A percentile compares a stretch with the other conserved stretches of the same genome.
phyloP scores from a whole-genome alignment of 1,284 basidiomycete species.

The Cryptococcus sp. region DNA sequence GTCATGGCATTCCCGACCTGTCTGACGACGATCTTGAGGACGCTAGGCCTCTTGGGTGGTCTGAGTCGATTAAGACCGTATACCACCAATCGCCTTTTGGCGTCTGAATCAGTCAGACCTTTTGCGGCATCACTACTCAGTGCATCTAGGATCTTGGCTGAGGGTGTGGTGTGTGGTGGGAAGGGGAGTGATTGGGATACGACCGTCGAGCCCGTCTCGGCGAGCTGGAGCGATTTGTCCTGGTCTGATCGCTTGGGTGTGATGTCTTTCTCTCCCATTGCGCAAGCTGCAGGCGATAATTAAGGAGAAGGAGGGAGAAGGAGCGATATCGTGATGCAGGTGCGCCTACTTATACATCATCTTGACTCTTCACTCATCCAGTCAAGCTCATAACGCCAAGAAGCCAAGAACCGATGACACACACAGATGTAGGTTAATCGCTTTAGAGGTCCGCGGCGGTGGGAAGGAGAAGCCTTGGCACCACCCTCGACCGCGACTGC shows the following conservation, averaged over 20 bases:
- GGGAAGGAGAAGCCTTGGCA: too few relatives aligned
- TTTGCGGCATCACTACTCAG: constrained; percentile 39
- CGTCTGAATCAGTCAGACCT: constrained; percentile 44
- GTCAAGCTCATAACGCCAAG: too few relatives aligned
- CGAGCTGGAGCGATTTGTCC: constrained; percentile 12
- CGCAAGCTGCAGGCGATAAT: not conserved
- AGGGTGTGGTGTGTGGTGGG: constrained; percentile 43
- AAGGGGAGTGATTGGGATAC: constrained; percentile 37
- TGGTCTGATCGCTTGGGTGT: constrained; percentile 1
- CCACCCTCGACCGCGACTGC: too few relatives aligned
- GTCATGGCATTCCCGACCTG: constrained; percentile 55
- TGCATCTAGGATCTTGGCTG: constrained; percentile 43
- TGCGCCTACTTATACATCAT: too few relatives aligned
- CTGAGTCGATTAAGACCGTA: constrained; percentile 55
- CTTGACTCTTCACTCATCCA: too few relatives aligned
- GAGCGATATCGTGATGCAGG: not conserved
- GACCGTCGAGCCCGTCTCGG: constrained; percentile 25
- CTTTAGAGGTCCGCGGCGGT: too few relatives aligned
- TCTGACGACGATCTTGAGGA: constrained; percentile 38
- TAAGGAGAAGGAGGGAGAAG: not conserved
- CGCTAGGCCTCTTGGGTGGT: constrained; percentile 48
- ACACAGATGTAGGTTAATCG: too few relatives aligned
- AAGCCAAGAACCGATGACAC: too few relatives aligned
- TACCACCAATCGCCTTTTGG: constrained; percentile 30
- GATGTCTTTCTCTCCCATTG: constrained; percentile 11